phyloP scores from a whole-genome alignment of 2,329 filamentous ascomycete genomes.

The Fusarium falciforme region DNA sequence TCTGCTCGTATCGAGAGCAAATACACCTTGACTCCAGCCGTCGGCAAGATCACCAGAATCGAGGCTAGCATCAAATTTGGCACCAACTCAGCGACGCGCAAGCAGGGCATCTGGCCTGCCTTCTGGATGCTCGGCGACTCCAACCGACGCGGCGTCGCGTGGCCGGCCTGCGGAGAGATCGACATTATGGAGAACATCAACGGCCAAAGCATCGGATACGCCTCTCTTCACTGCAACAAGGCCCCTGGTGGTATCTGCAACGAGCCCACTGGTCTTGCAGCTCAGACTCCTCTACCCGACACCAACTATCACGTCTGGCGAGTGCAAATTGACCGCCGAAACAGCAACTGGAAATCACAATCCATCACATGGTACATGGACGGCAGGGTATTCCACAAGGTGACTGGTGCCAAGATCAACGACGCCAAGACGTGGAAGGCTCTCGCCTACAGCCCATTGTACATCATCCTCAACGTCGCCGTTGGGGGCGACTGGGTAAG shows the following conservation, averaged over 20 bases:
- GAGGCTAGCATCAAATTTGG: conserved; percentile 62
- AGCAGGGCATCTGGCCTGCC: conserved; percentile 69
- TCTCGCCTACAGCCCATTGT: conserved; percentile 62
- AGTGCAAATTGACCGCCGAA: conserved; percentile 62
- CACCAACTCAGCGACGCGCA: conserved; percentile 51
- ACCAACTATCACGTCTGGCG: conserved; percentile 62
- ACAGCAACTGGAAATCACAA: conserved; percentile 58
- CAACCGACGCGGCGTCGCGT: conserved; percentile 58
- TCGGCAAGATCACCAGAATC: conserved; percentile 59
- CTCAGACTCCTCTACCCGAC: conserved; percentile 50
- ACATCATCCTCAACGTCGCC: conserved; percentile 66
- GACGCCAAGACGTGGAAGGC: conserved; percentile 61
- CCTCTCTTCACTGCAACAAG: conserved; percentile 64
- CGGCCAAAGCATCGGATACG: conserved; percentile 58
- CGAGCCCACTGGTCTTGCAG: conserved; percentile 59
- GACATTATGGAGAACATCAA: conserved; percentile 69
- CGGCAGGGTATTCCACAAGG: conserved; percentile 55
- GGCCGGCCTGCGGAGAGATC: conserved; percentile 67
- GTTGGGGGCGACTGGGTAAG: conserved; percentile 66
- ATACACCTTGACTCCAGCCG: conserved; percentile 57
- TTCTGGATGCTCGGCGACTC: conserved; percentile 68
- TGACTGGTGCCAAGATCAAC: conserved; percentile 58
- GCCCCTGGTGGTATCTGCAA: conserved; percentile 61
- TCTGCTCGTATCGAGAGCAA: conserved; percentile 66
- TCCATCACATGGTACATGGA: conserved; percentile 64